Evolutionary conservation across 1,139 yeast species (phyloP).

Genomic region (Debaryomyces subglobosus): DNA sequence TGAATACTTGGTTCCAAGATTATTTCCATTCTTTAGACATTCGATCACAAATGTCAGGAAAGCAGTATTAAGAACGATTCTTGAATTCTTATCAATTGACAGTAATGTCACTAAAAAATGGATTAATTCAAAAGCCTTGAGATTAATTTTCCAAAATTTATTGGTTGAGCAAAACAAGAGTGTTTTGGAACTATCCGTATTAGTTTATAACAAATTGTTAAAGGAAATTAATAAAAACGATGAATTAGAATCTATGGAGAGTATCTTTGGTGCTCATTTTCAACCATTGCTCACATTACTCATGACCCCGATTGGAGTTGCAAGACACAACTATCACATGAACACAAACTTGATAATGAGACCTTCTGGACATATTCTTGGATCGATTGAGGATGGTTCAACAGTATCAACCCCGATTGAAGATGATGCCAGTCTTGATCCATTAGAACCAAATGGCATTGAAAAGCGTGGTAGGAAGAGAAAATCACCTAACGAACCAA

Average conservation of each 20-base stretch:
- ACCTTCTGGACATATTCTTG: conserved; percentile 71
- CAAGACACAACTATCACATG: conserved; percentile 88
- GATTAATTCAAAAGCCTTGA: conserved; percentile 72
- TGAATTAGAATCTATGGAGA: conserved; percentile 43
- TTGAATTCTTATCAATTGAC: conserved; percentile 73
- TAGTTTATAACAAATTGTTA: conserved; percentile 63
- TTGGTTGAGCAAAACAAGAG: conserved; percentile 84
- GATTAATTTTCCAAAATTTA: conserved; percentile 84
- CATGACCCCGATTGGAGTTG: conserved; percentile 94
- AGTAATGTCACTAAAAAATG: conserved; percentile 71
- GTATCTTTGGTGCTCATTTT: conserved; percentile 54
- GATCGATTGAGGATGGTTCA: conserved; percentile 23
- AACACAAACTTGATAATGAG: conserved; percentile 70
- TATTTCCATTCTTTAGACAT: conserved; percentile 92
- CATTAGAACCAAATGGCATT: conserved; percentile 19
- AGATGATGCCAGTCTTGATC: conserved; percentile 17
- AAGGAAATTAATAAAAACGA: conserved; percentile 45
- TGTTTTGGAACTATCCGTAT: conserved; percentile 64
- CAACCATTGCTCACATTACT: conserved; percentile 67
- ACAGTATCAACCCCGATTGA: conserved; percentile 7
- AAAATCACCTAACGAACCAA: conserved; percentile 27
- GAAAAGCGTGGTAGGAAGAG: conserved; percentile 39
- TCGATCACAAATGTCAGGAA: conserved; percentile 90
- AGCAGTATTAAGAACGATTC: conserved; percentile 80
- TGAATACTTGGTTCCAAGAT: conserved; percentile 79